A percentile compares a stretch with the other conserved stretches of the same genome.
Conservation (phyloP, 139 green algal genomes). For the Yamagishiella unicocca region DNA sequence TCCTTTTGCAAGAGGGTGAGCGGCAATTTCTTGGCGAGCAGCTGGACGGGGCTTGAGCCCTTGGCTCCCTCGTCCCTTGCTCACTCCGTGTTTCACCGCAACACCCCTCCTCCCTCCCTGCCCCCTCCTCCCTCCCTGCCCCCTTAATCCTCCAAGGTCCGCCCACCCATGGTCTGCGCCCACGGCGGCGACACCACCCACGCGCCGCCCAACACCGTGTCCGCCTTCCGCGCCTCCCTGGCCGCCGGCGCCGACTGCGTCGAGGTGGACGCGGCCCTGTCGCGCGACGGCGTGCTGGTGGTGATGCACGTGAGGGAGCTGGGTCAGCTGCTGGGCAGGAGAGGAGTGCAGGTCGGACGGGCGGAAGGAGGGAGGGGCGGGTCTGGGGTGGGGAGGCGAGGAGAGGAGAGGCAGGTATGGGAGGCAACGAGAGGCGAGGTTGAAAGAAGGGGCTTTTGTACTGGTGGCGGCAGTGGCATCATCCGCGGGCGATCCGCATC, state of each 20-base stretch:
- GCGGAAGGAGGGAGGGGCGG: not conserved
- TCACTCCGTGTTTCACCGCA: not conserved
- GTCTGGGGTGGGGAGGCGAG: not conserved
- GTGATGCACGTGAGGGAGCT: conserved; percentile 75
- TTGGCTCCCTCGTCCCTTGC: too few relatives aligned
- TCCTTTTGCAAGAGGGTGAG: conserved; percentile 27
- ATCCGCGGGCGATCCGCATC: too few relatives aligned
- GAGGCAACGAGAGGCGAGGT: too few relatives aligned
- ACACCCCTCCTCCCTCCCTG: not conserved
- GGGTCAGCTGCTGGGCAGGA: conserved; percentile 38
- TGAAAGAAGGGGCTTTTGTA: too few relatives aligned
- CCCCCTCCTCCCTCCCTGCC: not conserved
- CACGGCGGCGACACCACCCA: conserved; percentile 67
- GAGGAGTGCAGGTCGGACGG: conserved; percentile 25
- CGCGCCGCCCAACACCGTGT: conserved; percentile 63
- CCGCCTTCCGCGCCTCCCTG: conserved; percentile 62
- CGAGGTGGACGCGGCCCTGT: conserved; percentile 55
- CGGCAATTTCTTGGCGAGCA: not conserved
- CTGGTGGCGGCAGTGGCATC: too few relatives aligned
- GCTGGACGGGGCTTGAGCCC: too few relatives aligned
- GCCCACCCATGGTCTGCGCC: conserved; percentile 67
- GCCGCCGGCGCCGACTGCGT: conserved; percentile 62
- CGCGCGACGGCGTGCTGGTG: conserved; percentile 57
- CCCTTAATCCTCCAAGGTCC: conserved; percentile 7
- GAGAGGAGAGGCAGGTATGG: not conserved